Base-by-base conservation (phyloP, 169 alveolate genomes). In the Theileria parva region DNA sequence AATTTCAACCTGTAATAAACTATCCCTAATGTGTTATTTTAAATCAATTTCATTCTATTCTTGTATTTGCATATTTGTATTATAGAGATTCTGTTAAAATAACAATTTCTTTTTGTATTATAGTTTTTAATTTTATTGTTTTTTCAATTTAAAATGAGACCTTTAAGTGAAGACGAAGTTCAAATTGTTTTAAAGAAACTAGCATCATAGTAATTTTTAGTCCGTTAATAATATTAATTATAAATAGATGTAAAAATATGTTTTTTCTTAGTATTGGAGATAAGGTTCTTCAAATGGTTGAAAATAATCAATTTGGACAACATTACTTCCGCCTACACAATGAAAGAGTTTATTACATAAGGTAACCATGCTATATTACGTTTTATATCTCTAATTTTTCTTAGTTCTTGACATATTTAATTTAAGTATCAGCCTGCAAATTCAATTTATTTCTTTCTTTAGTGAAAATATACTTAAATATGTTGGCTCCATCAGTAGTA, bases 141-240 rank as follows among this genome's bases (percentile, higher is more conserved):
- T 11, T 11, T 37, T 6, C 12, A 11, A 61, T 61, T 48, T 13
- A 64, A 51, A 25, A 85, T 85, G 91, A 65, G 91, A n/a, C 91
- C 91, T 17, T 81, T 85, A 7, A 85, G 87, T 59, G 91, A 85
- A 68, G 91, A 85, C 34, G 91, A 85, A 32, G 87, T 85, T n/a
- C 84, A 70, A 50, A 74, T 85, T 11, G 91, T 85, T 30, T 71
- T 85, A 66, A 68, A 85, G 79, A 85, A 85, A 37, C 84, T 85
- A 25, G 86, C 91, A 6, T 55, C 72, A 0, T 85, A 85, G 91
- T 85, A 51, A 61, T 81, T 50, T 32, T 11, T 0, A 30, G 7
- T 2, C 21, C 1, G n/a, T 44, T 23, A 9, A 65, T 67, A 19
- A 30, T 67, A 44, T 67, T 67, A 67, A 48, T 25, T 21, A 2